phyloP scores from a whole-genome alignment of 371 early-diverging fungal species.

The Saksenaea oblongispora region DNA sequence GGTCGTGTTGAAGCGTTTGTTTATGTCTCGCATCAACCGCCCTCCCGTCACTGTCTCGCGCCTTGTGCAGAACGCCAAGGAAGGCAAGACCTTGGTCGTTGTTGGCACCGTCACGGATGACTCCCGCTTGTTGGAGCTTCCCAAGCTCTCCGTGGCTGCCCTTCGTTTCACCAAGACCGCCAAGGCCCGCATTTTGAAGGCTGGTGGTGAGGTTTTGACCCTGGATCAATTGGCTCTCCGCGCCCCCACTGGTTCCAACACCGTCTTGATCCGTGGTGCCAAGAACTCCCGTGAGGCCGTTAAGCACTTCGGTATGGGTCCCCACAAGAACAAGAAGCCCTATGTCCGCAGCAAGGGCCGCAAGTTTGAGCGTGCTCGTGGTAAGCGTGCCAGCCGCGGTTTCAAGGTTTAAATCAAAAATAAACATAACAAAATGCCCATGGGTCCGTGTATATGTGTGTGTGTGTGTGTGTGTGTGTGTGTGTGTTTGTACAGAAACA shows the following conservation, averaged over 20 bases:
- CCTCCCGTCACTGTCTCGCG: conserved; percentile 95
- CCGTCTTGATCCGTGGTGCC: conserved; percentile 93
- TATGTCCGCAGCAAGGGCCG: conserved; percentile 98
- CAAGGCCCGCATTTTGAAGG: conserved; percentile 95
- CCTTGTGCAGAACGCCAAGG: conserved; percentile 71
- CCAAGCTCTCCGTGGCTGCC: conserved; percentile 95
- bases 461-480: too few species aligned
- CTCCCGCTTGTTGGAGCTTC: conserved; percentile 88
- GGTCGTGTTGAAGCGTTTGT: conserved; percentile 97
- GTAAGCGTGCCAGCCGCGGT: conserved; percentile 95
- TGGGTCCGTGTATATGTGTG: too few species aligned
- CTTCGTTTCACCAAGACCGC: conserved; percentile 95
- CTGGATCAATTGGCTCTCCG: conserved; percentile 98
- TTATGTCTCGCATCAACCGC: conserved; percentile 97
- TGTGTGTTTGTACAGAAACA: too few species aligned
- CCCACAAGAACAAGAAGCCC: conserved; percentile 84
- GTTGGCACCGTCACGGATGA: conserved; percentile 98
- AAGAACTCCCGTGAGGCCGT: conserved; percentile 92
- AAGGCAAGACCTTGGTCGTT: conserved; percentile 84
- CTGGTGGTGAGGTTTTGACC: conserved; percentile 98
- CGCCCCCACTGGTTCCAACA: conserved; percentile 96
- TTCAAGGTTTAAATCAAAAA: conserved; percentile 76
- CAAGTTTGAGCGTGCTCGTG: conserved; percentile 99
- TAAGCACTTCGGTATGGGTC: conserved; percentile 85
- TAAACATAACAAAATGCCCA: background rate